These are phyloP conservation scores for Termitomyces heimii DNA, from an alignment of 768 basidiomycete species.

Conservation along the genomic window DNA sequence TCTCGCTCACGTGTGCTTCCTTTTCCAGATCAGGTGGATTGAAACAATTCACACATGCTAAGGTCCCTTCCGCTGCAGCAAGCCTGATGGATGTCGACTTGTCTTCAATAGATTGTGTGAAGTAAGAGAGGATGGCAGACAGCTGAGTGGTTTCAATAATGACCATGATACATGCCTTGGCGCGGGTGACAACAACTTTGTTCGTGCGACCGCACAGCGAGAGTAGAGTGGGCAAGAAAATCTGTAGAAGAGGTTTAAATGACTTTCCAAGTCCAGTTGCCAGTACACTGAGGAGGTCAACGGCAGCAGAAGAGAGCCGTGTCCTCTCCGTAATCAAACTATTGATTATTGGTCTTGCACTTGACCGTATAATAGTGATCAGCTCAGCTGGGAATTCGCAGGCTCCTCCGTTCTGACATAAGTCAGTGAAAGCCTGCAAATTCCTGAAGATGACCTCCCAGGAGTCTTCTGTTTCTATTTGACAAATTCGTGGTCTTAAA, in stretches of 20 bases:
- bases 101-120: slow-evolving; percentile 56
- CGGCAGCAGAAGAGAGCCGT: slow-evolving; percentile 12
- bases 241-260: slow-evolving; percentile 63
- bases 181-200: slow-evolving; percentile 70
- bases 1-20: slow-evolving; percentile 53
- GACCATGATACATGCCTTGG: slow-evolving; percentile 49
- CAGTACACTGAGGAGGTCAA: slow-evolving; percentile 23
- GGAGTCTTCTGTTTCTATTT: slow-evolving; percentile 16
- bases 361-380: slow-evolving; percentile 11
- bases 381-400: slow-evolving; percentile 13
- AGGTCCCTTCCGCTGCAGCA: slow-evolving; percentile 56
- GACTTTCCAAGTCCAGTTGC: slow-evolving; percentile 54
- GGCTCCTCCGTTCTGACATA: slow-evolving; percentile 12
- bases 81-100: slow-evolving; percentile 63
- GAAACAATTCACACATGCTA: slow-evolving; percentile 65
- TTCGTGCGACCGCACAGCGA: slow-evolving; percentile 66
- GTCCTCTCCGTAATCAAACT: slow-evolving; percentile 15
- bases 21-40: slow-evolving; percentile 78
- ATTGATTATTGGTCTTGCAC: slow-evolving; percentile 11
- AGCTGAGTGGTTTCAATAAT: slow-evolving; percentile 67
- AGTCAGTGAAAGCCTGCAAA: slow-evolving; percentile 5
- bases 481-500: slow-evolving; percentile 4
- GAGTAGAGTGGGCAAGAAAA: slow-evolving; percentile 66
- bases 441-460: slow-evolving; percentile 13
- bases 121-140: slow-evolving; percentile 54